phyloP scores from a whole-genome alignment of 352 stramenopile genomes.

The Phytophthora citrophthora region DNA sequence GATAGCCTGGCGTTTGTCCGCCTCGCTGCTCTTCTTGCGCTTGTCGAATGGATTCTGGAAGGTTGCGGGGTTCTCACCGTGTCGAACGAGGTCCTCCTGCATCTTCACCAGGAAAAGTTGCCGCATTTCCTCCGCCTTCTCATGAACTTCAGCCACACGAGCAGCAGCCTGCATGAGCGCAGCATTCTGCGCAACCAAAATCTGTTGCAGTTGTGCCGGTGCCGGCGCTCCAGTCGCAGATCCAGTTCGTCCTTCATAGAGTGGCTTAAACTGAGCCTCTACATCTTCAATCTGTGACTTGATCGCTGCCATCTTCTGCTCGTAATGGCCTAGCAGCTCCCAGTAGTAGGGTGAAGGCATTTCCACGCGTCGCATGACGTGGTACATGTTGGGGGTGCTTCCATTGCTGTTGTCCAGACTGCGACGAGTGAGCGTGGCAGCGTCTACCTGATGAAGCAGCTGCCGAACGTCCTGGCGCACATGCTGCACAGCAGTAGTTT shows the following conservation, averaged over 20 bases:
- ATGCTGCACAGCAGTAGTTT: slow-evolving; percentile 66
- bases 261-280: slow-evolving; percentile 64
- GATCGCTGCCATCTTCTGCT: slow-evolving; percentile 72
- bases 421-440: slow-evolving; percentile 65
- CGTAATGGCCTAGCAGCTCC: slow-evolving; percentile 75
- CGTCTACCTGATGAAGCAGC: slow-evolving; percentile 77
- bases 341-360: slow-evolving; percentile 87
- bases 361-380: slow-evolving; percentile 76
- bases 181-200: slow-evolving; percentile 78
- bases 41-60: slow-evolving; percentile 85
- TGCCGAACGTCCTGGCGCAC: slow-evolving; percentile 78
- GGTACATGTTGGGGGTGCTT: slow-evolving; percentile 48
- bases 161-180: slow-evolving; percentile 79
- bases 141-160: slow-evolving; percentile 77
- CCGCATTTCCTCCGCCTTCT: slow-evolving; percentile 76
- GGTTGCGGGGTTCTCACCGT: slow-evolving; percentile 57
- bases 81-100: slow-evolving; percentile 60
- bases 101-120: slow-evolving; percentile 74
- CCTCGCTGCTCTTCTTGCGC: slow-evolving; percentile 73
- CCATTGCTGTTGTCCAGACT: slow-evolving; percentile 61
- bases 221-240: slow-evolving; percentile 20
- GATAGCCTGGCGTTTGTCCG: slow-evolving; percentile 64
- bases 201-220: slow-evolving; percentile 67
- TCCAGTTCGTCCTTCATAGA: slow-evolving; percentile 42
- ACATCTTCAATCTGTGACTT: slow-evolving; percentile 82